Evolutionary conservation across 2,329 filamentous ascomycete species (phyloP), one percentile per base, ranked within the genome.

Genomic region (Aschersonia sp.): DNA sequence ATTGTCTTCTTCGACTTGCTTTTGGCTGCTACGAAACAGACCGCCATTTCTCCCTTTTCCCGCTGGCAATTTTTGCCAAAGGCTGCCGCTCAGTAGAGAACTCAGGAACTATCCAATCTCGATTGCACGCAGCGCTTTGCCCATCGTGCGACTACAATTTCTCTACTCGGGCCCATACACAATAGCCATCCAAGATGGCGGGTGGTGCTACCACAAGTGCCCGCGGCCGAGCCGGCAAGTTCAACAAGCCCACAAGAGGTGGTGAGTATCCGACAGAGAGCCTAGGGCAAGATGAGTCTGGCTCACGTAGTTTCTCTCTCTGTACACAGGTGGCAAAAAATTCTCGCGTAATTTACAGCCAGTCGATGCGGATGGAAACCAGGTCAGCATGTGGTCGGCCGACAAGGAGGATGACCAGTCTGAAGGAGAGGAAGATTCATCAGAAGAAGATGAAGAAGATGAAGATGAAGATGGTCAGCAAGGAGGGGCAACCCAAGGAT

Each of bases 281-380:
- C 22, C 22, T 22, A 2, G 4, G 2, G 2, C 22, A 22, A 22
- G 22, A 22, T 22, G 22, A 22, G 22, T 22, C 2, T 22, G 22
- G 22, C 22, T 22, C 22, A 22, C 22, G 22, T 22, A 22, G 22
- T 22, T 22, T 22, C 22, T 22, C 22, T 22, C 22, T 22, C 22
- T 22, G 2, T 22, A 22, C 22, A 30, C 54, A 95, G 89, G 89
- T 53, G 92, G 92, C 60, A 95, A 96, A 69, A 83, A 94, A 61
- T 98, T 94, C 71, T 96, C 89, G 55, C 84, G 87, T 55, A 83
- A 96, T 64, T 80, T 97, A 44, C 82, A 86, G 64, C 89, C 89
- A 22, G 70, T 92, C 59, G 89, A 96, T 60, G 82, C 81, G 56
- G 86, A 97, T 61, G 92, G 90, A 57, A 92, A 92, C 60, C 81